These are phyloP conservation scores for Uncinocarpus reesii DNA, from an alignment of 2,329 filamentous ascomycete genomes.

Conservation along the genomic window DNA sequence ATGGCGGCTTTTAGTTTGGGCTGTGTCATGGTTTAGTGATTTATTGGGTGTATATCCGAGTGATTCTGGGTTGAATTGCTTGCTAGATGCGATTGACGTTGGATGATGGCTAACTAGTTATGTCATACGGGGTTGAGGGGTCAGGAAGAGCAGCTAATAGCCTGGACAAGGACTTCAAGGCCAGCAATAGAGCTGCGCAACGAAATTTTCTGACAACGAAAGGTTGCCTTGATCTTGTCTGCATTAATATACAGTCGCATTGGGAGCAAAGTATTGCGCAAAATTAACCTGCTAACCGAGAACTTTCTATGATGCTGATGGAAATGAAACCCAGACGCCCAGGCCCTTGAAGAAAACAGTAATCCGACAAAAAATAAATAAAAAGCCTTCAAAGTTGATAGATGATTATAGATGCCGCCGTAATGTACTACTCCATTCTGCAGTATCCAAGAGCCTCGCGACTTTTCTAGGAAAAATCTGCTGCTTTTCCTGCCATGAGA, in stretches of 20 bases:
- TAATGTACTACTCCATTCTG: neutral
- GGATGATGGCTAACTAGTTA: too few species aligned
- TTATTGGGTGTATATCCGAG: neutral
- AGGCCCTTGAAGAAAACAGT: neutral
- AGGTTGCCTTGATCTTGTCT: neutral
- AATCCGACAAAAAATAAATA: neutral
- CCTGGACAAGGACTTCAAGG: too few species aligned
- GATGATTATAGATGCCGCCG: neutral
- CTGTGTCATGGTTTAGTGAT: constrained; percentile 23
- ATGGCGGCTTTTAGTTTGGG: constrained; percentile 58
- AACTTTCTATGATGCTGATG: constrained; percentile 26
- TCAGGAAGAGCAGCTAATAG: too few species aligned
- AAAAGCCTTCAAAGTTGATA: neutral
- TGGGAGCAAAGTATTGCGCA: neutral
- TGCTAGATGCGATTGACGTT: too few species aligned
- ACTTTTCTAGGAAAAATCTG: constrained; percentile 49
- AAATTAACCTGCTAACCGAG: neutral
- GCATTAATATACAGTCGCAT: constrained; percentile 4
- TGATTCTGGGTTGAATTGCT: too few species aligned
- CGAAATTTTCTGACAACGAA: too few species aligned
- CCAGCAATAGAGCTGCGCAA: too few species aligned
- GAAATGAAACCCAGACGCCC: constrained; percentile 18
- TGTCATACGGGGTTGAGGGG: too few species aligned
- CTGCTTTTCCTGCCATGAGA: constrained; percentile 72
- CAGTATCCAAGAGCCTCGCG: neutral